phyloP scores from a whole-genome alignment of 208 protist genomes.

The Vickermania spadyakhi region DNA sequence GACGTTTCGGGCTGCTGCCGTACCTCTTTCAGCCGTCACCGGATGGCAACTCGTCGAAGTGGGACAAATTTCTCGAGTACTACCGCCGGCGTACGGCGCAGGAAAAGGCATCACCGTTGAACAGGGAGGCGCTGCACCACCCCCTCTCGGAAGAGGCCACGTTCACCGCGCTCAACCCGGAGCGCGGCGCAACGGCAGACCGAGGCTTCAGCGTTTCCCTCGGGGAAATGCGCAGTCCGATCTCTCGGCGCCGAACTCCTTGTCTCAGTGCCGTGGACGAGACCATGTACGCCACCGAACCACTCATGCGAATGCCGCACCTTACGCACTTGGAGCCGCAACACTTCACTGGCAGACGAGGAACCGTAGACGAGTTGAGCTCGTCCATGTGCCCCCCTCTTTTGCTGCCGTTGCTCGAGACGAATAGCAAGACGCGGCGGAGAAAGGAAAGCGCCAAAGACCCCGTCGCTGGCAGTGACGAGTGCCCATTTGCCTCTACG shows the following conservation, averaged over 20 bases:
- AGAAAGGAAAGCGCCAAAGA: neutral
- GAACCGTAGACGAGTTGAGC: neutral
- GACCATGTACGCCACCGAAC: neutral
- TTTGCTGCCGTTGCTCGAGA: neutral
- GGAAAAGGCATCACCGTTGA: neutral
- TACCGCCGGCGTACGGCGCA: neutral
- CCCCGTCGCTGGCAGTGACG: neutral
- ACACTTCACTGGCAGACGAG: neutral
- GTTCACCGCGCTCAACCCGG: neutral
- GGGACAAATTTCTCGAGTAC: conserved; percentile 18
- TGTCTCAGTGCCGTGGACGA: neutral
- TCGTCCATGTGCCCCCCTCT: neutral
- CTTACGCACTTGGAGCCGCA: neutral
- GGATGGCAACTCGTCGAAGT: conserved; percentile 4
- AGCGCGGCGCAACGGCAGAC: neutral
- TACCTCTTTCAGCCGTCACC: conserved; percentile 10
- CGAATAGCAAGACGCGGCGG: neutral
- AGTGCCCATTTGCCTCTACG: neutral
- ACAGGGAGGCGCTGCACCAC: neutral
- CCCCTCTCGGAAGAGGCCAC: neutral
- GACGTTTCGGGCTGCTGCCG: conserved; percentile 20
- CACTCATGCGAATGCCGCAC: neutral
- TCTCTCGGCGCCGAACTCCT: neutral
- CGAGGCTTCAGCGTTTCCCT: neutral
- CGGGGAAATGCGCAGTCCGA: neutral